Evolutionary conservation across 768 basidiomycete species (phyloP).

Genomic region (Psilocybe tampanensis): DNA sequence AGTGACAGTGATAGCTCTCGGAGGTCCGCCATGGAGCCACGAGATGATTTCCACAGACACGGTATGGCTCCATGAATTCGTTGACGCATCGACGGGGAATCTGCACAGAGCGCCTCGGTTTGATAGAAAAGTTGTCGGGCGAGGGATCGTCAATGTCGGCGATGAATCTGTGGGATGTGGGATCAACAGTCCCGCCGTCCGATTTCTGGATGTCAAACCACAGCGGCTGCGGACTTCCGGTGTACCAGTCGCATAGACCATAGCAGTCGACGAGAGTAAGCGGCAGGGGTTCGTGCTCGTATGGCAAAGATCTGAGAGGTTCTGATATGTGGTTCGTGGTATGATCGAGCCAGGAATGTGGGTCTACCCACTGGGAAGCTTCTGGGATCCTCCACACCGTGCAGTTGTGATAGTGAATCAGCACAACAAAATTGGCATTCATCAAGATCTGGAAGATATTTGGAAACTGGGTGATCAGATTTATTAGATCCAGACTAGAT

Average conservation of each 20-base stretch:
- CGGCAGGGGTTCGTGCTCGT: neutral
- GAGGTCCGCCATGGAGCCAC: constrained; percentile 1
- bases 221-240: constrained; percentile 17
- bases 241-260: constrained; percentile 19
- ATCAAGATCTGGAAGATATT: constrained; percentile 13
- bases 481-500: neutral
- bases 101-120: neutral
- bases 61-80: constrained; percentile 3
- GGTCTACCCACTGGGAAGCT: neutral
- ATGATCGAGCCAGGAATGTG: neutral
- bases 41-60: constrained; percentile 7
- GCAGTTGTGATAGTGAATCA: constrained; percentile 6
- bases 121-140: neutral
- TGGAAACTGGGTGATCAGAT: neutral
- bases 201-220: constrained; percentile 10
- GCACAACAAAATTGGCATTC: constrained; percentile 5
- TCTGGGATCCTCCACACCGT: constrained; percentile 15
- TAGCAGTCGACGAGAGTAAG: neutral
- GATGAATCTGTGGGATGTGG: constrained; percentile 1
- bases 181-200: neutral
- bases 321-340: neutral
- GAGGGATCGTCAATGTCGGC: neutral
- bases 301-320: neutral
- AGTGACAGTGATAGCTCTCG: constrained; percentile 8
- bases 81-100: neutral